Base-by-base conservation (phyloP, 2,329 filamentous ascomycete genomes). In the Coleophoma crateriformis region DNA sequence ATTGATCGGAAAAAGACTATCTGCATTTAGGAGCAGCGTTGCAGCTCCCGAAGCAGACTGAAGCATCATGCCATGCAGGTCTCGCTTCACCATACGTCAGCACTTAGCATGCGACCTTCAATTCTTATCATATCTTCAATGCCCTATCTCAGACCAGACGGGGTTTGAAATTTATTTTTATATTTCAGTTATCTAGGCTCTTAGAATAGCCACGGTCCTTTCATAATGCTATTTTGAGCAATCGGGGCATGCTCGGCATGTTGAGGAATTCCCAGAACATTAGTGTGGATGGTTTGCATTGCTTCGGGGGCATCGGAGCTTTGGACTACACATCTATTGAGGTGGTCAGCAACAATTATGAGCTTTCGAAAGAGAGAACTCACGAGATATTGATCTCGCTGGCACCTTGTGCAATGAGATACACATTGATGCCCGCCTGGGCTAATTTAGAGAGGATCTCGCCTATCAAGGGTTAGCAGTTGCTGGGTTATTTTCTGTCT, bases 381-480 rank as follows among this genome's bases (percentile, higher is more conserved):
- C 35, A 55, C 49, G 53, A 55, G 19, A 59, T 57, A 42, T 58
- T 59, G 41, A 59, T 59, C 33, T 59, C 57, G 46, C 54, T 58
- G 14, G 53, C 52, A 17, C 75, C 75, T 60, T 78, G 75, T 17
- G 69, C 73, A 46, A 78, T 78, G 71, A 77, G 76, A 62, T 78
- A 75, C 43, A 78, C 77, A 50, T 78, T 78, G 53, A 78, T 72
- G 46, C 74, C 71, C 48, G 76, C 73, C 52, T 74, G 67, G 6
- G 75, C 75, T 32, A 78, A 60, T 6, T 73, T 72, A 51, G 67
- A 70, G 61, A 78, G 77, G 63, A 78, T 77, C 44, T 66, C 66
- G 27, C 75, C 75, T 51, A 62, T 68, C 46, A 76, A 74, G 46
- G 73, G n/a, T 27, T 27, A 27, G 27, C 8, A 27, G 27, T 27